Evolutionary conservation across 2,329 filamentous ascomycete genomes (phyloP).

Genomic region (Fusarium sp.): DNA sequence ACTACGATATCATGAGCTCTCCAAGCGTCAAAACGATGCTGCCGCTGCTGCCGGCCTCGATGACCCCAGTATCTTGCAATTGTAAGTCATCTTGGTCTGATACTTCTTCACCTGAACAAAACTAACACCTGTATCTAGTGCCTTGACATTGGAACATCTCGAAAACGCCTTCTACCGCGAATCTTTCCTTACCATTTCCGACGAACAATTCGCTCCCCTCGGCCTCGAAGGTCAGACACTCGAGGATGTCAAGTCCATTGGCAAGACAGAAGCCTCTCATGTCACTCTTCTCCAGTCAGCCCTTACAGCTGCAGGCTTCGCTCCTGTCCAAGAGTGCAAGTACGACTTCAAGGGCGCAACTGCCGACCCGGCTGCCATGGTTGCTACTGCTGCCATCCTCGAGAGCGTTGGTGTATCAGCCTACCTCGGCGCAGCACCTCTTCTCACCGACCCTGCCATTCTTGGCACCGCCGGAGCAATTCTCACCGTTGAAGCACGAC

Average conservation of each 20-base stretch:
- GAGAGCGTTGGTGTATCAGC: conserved; percentile 81
- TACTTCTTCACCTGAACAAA: background rate
- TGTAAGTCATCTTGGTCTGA: conserved; percentile 55
- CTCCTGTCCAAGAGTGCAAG: conserved; percentile 75
- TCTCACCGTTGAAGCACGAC: conserved; percentile 77
- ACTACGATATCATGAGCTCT: conserved; percentile 59
- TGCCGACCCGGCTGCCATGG: conserved; percentile 73
- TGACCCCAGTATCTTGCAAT: conserved; percentile 69
- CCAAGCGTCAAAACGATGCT: conserved; percentile 63
- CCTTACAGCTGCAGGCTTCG: conserved; percentile 66
- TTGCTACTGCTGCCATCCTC: conserved; percentile 75
- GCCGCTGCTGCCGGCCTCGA: conserved; percentile 60
- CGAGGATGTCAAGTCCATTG: conserved; percentile 69
- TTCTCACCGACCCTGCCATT: conserved; percentile 69
- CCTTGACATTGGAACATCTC: conserved; percentile 79
- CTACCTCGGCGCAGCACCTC: conserved; percentile 76
- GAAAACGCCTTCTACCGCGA: conserved; percentile 79
- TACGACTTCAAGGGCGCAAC: conserved; percentile 82
- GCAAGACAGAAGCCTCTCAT: conserved; percentile 68
- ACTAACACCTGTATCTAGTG: conserved; percentile 49
- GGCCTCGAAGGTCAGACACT: conserved; percentile 48
- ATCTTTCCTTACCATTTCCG: conserved; percentile 75
- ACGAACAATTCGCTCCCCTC: conserved; percentile 70
- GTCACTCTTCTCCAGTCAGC: conserved; percentile 56
- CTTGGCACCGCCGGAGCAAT: conserved; percentile 76